Conservation (phyloP, 352 stramenopile genomes). For the Lagenidium giganteum region DNA sequence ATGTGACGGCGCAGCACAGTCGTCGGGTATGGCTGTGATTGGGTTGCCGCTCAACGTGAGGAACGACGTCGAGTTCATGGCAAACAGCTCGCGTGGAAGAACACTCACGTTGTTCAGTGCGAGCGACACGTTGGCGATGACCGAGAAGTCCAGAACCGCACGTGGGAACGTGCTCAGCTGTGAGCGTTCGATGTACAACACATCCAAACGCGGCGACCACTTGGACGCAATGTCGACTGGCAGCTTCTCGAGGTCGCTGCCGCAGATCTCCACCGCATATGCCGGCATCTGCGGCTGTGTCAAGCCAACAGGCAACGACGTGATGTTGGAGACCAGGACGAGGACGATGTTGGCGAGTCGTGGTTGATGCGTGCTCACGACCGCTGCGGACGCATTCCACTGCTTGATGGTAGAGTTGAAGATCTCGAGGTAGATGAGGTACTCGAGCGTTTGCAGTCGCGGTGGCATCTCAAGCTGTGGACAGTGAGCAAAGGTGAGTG, state of each 20-base stretch:
- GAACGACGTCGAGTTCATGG: no score
- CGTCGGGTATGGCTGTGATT: no score
- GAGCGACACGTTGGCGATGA: no score
- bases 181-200: conserved; percentile 7
- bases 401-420: conserved; percentile 15
- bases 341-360: conserved; percentile 1
- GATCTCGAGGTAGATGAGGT: conserved; percentile 6
- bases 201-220: conserved; percentile 5
- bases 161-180: background rate
- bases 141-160: no score
- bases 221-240: background rate
- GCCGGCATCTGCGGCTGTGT: no score
- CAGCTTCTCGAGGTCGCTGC: conserved; percentile 3
- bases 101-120: no score
- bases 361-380: background rate
- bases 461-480: conserved; percentile 6
- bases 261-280: no score
- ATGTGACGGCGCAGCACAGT: no score
- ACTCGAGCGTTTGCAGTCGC: background rate
- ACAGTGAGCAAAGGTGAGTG: conserved; percentile 15
- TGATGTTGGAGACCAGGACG: background rate
- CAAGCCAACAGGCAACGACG: background rate
- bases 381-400: no score
- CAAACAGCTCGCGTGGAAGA: no score
- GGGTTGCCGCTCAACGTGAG: no score